Conservation (phyloP, 371 early-diverging fungal species). For the Dinochytrium kinnereticum region DNA sequence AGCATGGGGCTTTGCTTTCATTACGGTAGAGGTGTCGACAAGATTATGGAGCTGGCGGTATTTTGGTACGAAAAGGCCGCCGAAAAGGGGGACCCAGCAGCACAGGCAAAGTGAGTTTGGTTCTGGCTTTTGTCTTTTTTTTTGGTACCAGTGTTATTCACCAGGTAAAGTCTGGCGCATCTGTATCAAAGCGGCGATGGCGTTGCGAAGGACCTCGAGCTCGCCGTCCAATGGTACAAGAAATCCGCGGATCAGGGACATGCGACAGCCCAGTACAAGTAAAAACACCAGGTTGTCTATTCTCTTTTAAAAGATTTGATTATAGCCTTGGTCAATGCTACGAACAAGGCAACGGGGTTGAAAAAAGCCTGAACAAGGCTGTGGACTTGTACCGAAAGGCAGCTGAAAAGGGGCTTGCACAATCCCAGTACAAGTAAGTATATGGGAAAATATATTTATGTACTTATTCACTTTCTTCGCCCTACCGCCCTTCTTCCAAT, state of each 20-base stretch:
- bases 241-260: conserved; percentile 31
- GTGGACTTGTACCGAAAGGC: conserved; percentile 15
- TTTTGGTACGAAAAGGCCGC: conserved; percentile 31
- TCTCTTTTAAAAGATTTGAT: too few species aligned
- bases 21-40: conserved; percentile 76
- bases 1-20: conserved; percentile 84
- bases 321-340: conserved; percentile 21
- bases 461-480: too few species aligned
- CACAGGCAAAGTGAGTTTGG: neutral
- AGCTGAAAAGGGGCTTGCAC: neutral
- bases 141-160: too few species aligned
- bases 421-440: neutral
- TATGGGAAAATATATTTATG: too few species aligned
- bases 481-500: too few species aligned
- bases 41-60: conserved; percentile 64
- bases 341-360: conserved; percentile 4
- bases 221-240: conserved; percentile 35
- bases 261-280: conserved; percentile 23
- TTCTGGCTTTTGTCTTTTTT: neutral
- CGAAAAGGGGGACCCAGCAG: neutral
- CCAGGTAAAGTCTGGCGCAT: conserved; percentile 27
- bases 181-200: conserved; percentile 35
- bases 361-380: neutral
- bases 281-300: too few species aligned
- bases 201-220: conserved; percentile 20